Base-by-base conservation (phyloP, 805 yeast genomes). In the Starmerella sp. region DNA sequence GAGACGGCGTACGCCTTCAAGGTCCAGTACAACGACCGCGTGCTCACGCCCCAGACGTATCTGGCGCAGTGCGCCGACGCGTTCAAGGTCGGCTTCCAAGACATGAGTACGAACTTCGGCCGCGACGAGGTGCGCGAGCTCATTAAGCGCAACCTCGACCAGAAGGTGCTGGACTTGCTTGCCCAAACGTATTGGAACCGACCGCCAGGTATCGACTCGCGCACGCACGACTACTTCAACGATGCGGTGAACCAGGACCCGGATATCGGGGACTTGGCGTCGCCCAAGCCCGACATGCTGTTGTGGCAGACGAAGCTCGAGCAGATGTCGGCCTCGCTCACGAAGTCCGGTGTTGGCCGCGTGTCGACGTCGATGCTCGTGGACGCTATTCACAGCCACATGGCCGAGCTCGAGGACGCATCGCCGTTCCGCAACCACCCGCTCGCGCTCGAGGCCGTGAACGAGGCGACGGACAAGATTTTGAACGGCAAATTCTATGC, bases 1-100 rank as follows among this genome's bases (percentile, higher is more conserved):
- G 98, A 95, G 64, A 81, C 97, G 0, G 73, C 93, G 1, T 93
- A 93, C 67, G 82, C 84, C 66, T 93, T 88, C 73, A 93, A 93
- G 68, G 99, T 93, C 29, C 97, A 93, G 69, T 93, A 89, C 70
- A 93, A 93, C 66, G 99, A 93, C 69, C 79, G 97, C 53, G 86
- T 84, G 37, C 75, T 93, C 59, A 93, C 99, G 0, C 95, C 97
- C 14, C 93, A 89, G 65, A 87, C 95, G 56, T 93, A 93, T 66
- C 75, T 93, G 62, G 95, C 97, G 28, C 91, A 86, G 65, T 87
- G 93, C 54, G 80, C 93, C 36, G 99, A 93, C 68, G 73, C 85
- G 50, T 75, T 95, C 65, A 93, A 93, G 68, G 75, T 85, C 41
- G 83, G 88, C 0, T 82, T 91, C 56, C 91, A 93, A 67, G 96